Conservation (phyloP, 1,139 yeast species). For the Tardiomyces depauwii region DNA sequence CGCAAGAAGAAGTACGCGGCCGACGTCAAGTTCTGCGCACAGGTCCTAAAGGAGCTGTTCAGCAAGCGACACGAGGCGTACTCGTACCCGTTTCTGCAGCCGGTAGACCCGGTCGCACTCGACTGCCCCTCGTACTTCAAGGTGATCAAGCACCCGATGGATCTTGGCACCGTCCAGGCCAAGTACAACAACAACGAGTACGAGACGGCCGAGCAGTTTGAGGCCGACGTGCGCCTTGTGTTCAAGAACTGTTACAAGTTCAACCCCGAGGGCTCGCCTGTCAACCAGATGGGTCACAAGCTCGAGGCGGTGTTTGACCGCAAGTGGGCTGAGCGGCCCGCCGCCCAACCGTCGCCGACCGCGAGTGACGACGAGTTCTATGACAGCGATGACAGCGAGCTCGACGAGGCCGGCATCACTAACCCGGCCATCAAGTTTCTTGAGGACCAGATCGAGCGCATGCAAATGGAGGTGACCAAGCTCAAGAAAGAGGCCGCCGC, state of each 20-base stretch:
- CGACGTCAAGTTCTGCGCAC: slow-evolving; percentile 79
- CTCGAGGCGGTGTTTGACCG: slow-evolving; percentile 77
- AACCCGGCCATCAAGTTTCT: slow-evolving; percentile 84
- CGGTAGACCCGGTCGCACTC: slow-evolving; percentile 92
- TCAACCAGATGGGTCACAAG: slow-evolving; percentile 89
- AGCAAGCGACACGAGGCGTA: slow-evolving; percentile 76
- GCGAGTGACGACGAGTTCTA: slow-evolving; percentile 24
- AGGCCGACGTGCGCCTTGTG: slow-evolving; percentile 67
- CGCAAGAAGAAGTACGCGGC: slow-evolving; percentile 77
- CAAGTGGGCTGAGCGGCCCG: slow-evolving; percentile 86
- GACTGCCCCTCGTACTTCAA: slow-evolving; percentile 86
- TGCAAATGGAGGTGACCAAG: slow-evolving; percentile 75
- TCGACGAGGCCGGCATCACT: slow-evolving; percentile 57
- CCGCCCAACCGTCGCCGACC: slow-evolving; percentile 51
- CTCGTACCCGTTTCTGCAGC: slow-evolving; percentile 83
- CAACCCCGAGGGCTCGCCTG: slow-evolving; percentile 94
- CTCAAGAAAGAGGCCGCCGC: slow-evolving; percentile 63
- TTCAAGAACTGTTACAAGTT: slow-evolving; percentile 83
- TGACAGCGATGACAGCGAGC: slow-evolving; percentile 44
- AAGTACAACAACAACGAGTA: slow-evolving; percentile 80
- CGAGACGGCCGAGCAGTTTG: slow-evolving; percentile 82
- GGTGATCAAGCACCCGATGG: slow-evolving; percentile 89
- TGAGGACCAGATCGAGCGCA: slow-evolving; percentile 74
- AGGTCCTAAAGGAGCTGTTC: slow-evolving; percentile 67
- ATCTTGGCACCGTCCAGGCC: slow-evolving; percentile 70